Conservation (phyloP, 1,139 yeast species). For the Fermentozyma sake region DNA sequence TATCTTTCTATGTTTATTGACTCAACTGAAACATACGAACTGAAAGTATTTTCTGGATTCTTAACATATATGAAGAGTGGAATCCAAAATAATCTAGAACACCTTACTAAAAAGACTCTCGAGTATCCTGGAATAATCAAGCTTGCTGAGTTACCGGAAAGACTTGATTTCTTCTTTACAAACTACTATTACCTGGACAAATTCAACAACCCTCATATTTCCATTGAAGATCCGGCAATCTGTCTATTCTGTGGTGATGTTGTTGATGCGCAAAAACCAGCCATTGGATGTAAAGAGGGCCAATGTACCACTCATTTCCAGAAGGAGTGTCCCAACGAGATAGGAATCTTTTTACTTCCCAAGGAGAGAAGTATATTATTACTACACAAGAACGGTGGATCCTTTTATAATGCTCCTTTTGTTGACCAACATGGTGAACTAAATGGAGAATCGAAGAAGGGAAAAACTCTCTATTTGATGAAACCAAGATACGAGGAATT, state of each 20-base stretch:
- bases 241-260: conserved; percentile 80
- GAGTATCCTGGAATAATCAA: conserved; percentile 68
- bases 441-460: conserved; percentile 69
- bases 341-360: conserved; percentile 78
- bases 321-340: conserved; percentile 62
- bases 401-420: conserved; percentile 82
- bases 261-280: conserved; percentile 59
- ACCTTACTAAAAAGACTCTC: conserved; percentile 17
- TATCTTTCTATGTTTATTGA: conserved; percentile 8
- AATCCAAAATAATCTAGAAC: too few species aligned
- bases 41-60: conserved; percentile 16
- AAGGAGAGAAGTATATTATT: conserved; percentile 68
- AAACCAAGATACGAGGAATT: conserved; percentile 63
- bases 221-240: conserved; percentile 75
- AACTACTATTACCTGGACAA: conserved; percentile 47
- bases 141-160: conserved; percentile 57
- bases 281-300: conserved; percentile 51
- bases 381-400: conserved; percentile 68
- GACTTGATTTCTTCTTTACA: conserved; percentile 68
- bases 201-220: conserved; percentile 34
- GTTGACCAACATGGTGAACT: conserved; percentile 84
- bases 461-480: conserved; percentile 68
- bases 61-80: conserved; percentile 11
- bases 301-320: conserved; percentile 64
- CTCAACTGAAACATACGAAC: conserved; percentile 11